A percentile compares a stretch with the other conserved stretches of the same genome.
Conservation (phyloP, 768 basidiomycete species). For the Russula lepida region DNA sequence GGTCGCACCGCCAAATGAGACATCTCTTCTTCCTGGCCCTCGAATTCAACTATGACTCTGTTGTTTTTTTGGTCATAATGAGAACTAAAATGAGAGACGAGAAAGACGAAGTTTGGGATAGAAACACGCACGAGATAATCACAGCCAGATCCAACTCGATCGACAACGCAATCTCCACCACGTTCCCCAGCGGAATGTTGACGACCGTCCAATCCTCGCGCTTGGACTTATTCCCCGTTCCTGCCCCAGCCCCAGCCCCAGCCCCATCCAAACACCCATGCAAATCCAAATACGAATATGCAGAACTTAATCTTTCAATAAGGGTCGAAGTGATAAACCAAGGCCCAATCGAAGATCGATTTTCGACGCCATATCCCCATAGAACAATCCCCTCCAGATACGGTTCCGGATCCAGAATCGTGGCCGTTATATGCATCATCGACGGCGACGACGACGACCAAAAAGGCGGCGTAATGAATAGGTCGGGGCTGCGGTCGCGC, state of each 20-base stretch:
- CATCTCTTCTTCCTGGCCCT: not conserved
- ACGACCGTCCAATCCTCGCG: not conserved
- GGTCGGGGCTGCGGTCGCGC: not conserved
- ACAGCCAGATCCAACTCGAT: slow-evolving; percentile 2
- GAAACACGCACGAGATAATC: not conserved
- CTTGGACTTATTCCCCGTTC: no score
- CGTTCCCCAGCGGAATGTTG: not conserved
- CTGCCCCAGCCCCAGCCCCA: not conserved
- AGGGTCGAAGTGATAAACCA: not conserved
- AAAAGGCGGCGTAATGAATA: not conserved
- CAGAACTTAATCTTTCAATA: not conserved
- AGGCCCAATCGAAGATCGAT: not conserved
- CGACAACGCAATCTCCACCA: not conserved
- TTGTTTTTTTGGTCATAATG: not conserved
- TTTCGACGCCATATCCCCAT: not conserved
- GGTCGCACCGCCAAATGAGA: not conserved
- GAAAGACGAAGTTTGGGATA: not conserved
- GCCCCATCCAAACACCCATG: not conserved
- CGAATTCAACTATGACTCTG: not conserved
- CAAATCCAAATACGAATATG: not conserved
- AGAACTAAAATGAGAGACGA: not conserved
- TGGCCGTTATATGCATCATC: not conserved
- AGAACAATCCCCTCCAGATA: no score
- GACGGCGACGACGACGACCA: not conserved
- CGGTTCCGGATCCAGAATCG: not conserved